phyloP scores from a whole-genome alignment of 495 filamentous ascomycete species.

The Penicillium paradoxum region DNA sequence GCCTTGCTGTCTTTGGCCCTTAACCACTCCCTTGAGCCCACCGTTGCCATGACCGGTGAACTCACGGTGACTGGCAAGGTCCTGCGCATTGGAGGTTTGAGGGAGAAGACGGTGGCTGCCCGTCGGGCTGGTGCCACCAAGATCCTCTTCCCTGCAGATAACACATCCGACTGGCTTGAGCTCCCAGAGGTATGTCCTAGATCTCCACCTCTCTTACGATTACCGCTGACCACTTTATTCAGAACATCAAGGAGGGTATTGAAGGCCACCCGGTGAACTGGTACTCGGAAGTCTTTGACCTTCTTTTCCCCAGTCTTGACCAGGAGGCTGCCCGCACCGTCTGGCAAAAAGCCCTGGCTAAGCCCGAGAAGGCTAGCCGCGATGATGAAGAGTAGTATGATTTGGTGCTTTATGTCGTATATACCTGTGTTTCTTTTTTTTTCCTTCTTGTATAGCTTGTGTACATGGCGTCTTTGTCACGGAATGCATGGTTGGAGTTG shows the following conservation, averaged over 20 bases:
- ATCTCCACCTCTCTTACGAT: slow-evolving; percentile 1
- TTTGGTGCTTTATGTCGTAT: slow-evolving; percentile 9
- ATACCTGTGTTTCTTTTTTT: slow-evolving; percentile 7
- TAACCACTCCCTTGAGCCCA: slow-evolving; percentile 70
- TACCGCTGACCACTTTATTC: slow-evolving; percentile 15
- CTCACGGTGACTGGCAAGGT: slow-evolving; percentile 97
- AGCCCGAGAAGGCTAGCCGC: slow-evolving; percentile 45
- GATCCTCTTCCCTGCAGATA: slow-evolving; percentile 93
- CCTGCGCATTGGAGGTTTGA: slow-evolving; percentile 86
- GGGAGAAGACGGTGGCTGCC: slow-evolving; percentile 99
- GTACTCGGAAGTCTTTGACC: slow-evolving; percentile 90
- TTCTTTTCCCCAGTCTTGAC: slow-evolving; percentile 85
- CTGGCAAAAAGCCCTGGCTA: slow-evolving; percentile 68
- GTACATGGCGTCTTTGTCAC: slow-evolving; percentile 13
- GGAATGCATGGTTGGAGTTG: slow-evolving; percentile 13
- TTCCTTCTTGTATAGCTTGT: slow-evolving; percentile 15
- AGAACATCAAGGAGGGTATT: slow-evolving; percentile 97
- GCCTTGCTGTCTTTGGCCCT: slow-evolving; percentile 80
- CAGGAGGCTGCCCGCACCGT: slow-evolving; percentile 60
- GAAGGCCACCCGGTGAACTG: slow-evolving; percentile 84
- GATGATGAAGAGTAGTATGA: slow-evolving; percentile 33
- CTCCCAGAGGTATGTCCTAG: slow-evolving; percentile 89
- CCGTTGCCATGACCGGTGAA: slow-evolving; percentile 97
- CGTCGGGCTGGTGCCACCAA: slow-evolving; percentile 88
- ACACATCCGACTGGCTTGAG: slow-evolving; percentile 95